Base-by-base conservation (phyloP, 2,329 filamentous ascomycete species). In the Paraphaeosphaeria sporulosa region DNA sequence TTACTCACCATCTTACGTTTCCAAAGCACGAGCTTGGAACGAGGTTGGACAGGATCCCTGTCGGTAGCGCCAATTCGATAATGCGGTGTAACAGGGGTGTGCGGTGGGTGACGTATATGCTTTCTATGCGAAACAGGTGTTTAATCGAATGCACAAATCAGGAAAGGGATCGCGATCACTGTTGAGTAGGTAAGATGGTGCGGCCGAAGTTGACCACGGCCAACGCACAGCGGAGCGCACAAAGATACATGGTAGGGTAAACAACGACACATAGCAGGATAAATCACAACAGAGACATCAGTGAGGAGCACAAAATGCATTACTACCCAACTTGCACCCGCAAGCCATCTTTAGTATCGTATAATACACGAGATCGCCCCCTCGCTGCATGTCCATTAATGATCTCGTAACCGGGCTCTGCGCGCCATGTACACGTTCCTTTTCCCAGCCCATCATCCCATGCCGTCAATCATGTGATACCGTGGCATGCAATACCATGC, bases 291-390 rank as follows among this genome's bases (percentile, higher is more conserved):
- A 23, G n/a, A 44, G 12, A 13, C 6, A 23, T 4, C 3, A 10
- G 8, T 23, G 43, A 56, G 42, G 25, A 59, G 55, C 58, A 61
- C 52, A 60, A 57, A 57, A 64, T 52, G 50, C 55, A 58, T 62
- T 55, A 64, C 58, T 64, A 60, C 46, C n/a, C 44, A 30, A 23
- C 27, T 50, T 36, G 43, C 25, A 44, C 27, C 34, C 36, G 21
- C 46, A 52, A 52, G 25, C 27, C n/a, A 12, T 32, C 10, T 32
- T 32, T 32, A 43, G 36, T 32, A 50, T 60, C 53, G 34, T 64
- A 64, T 62, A 59, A 56, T 65, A 65, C 63, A 65, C 59, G 63
- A 66, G 61, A 59, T 60, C 55, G 42, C 36, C 44, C 40, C 23
- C 32, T 27, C 9, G 42, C 19, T 19, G 12, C 42, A 21, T 36